Percentiles rank a stretch among this genome's conserved stretches.
These are phyloP conservation scores for Pleurotus djamor DNA, from an alignment of 768 basidiomycete genomes.

Conservation along the genomic window DNA sequence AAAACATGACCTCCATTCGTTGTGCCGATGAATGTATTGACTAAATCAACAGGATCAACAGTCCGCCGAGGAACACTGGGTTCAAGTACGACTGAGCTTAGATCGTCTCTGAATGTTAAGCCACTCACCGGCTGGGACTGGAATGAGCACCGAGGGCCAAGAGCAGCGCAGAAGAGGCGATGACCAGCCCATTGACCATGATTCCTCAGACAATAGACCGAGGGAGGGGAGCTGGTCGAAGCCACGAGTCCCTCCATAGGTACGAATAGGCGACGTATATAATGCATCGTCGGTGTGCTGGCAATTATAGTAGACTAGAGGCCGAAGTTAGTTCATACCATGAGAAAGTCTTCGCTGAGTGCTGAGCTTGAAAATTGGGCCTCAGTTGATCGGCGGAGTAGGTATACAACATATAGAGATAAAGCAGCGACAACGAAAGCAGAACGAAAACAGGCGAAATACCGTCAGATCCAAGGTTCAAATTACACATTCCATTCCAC, in stretches of 20 bases:
- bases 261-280: neutral
- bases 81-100: neutral
- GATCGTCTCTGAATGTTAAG: neutral
- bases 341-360: too few relatives aligned
- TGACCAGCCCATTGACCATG: neutral
- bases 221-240: neutral
- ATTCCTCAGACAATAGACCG: neutral
- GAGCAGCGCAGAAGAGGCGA: neutral
- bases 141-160: neutral
- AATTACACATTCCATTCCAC: neutral
- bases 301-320: neutral
- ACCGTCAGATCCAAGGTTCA: neutral
- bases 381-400: neutral
- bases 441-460: neutral
- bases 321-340: too few relatives aligned
- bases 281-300: neutral
- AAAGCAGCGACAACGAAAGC: neutral
- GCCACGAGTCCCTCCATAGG: neutral
- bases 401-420: conserved; percentile 3
- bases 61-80: neutral
- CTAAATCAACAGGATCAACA: conserved; percentile 38
- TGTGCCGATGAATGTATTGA: conserved; percentile 64
- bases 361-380: neutral
- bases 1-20: conserved; percentile 65
- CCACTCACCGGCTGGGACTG: neutral